phyloP scores from a whole-genome alignment of 1,284 basidiomycete genomes.

The Cutaneotrichosporon mucoides region DNA sequence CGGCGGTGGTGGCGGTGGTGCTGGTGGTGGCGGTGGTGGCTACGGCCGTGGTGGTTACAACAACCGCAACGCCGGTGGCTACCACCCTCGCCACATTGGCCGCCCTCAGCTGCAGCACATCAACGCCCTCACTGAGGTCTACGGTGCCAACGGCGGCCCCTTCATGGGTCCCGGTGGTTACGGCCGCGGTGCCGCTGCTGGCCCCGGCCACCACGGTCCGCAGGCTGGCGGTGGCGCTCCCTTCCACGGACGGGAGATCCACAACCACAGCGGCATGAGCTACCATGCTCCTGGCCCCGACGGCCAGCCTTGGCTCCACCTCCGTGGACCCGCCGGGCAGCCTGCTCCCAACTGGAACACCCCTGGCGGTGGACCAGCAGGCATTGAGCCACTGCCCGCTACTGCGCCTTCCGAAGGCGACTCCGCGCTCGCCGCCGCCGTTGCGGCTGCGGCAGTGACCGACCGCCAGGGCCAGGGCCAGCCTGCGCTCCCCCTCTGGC shows the following conservation, averaged over 20 bases:
- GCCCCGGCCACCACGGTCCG: slow-evolving; percentile 15
- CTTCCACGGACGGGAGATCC: slow-evolving; percentile 25
- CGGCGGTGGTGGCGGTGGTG: slow-evolving; percentile 42
- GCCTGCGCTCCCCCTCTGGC: slow-evolving; percentile 20
- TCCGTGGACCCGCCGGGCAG: slow-evolving; percentile 37
- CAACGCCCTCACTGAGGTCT: slow-evolving; percentile 50
- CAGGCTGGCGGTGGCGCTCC: slow-evolving; percentile 14
- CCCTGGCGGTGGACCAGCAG: slow-evolving; percentile 6
- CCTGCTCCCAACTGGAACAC: slow-evolving; percentile 39
- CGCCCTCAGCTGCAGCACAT: slow-evolving; percentile 49
- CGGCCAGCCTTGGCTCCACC: slow-evolving; percentile 47
- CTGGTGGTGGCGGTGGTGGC: slow-evolving; percentile 47
- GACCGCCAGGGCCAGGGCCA: slow-evolving; percentile 19
- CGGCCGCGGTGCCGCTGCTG: slow-evolving; percentile 16
- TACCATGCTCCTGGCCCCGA: slow-evolving; percentile 47
- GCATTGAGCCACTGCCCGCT: slow-evolving; percentile 21
- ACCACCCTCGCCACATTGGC: slow-evolving; percentile 45
- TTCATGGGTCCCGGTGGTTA: slow-evolving; percentile 35
- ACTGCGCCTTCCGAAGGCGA: slow-evolving; percentile 21
- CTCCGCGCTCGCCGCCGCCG: slow-evolving; percentile 13
- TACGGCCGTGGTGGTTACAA: slow-evolving; percentile 34
- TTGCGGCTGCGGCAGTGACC: slow-evolving; percentile 10
- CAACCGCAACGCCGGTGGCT: slow-evolving; percentile 29
- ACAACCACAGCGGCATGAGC: slow-evolving; percentile 41
- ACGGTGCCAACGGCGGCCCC: slow-evolving; percentile 41